Conservation (phyloP, 2,329 filamentous ascomycete genomes). For the Amauroascus niger region DNA sequence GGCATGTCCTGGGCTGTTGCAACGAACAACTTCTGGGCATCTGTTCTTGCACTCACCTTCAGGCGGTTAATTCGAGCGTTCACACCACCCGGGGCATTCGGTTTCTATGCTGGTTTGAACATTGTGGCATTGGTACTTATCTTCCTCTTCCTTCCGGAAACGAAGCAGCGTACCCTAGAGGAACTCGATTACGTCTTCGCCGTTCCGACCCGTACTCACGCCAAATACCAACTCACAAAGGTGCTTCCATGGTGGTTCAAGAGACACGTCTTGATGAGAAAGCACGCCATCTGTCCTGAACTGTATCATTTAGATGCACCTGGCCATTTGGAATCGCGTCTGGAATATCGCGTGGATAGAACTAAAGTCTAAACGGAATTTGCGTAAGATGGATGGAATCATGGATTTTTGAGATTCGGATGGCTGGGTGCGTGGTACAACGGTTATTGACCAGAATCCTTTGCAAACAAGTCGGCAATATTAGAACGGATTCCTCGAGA, state of each 20-base stretch:
- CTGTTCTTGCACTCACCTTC: constrained; percentile 37
- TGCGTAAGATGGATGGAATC: too few species aligned
- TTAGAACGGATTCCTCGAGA: background rate
- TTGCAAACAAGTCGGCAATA: background rate
- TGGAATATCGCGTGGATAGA: background rate
- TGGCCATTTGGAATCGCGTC: background rate
- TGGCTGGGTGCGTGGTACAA: too few species aligned
- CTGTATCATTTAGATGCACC: constrained; percentile 33
- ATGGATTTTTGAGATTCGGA: too few species aligned
- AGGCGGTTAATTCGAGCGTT: constrained; percentile 38
- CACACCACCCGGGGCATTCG: constrained; percentile 48
- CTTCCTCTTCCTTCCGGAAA: constrained; percentile 51
- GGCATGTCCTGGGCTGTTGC: constrained; percentile 40
- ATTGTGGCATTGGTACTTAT: constrained; percentile 53
- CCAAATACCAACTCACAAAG: constrained; percentile 48
- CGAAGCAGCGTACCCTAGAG: constrained; percentile 47
- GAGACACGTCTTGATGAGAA: constrained; percentile 46
- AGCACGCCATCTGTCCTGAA: constrained; percentile 38
- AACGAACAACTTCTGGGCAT: constrained; percentile 37
- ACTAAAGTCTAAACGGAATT: background rate
- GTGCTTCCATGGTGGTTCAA: constrained; percentile 53
- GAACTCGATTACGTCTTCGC: constrained; percentile 52
- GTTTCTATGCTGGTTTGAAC: constrained; percentile 54
- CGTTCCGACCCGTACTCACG: constrained; percentile 50
- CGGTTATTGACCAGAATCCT: background rate